Base-by-base conservation (phyloP, 257 asterid genomes). In the Jacaranda copaia region DNA sequence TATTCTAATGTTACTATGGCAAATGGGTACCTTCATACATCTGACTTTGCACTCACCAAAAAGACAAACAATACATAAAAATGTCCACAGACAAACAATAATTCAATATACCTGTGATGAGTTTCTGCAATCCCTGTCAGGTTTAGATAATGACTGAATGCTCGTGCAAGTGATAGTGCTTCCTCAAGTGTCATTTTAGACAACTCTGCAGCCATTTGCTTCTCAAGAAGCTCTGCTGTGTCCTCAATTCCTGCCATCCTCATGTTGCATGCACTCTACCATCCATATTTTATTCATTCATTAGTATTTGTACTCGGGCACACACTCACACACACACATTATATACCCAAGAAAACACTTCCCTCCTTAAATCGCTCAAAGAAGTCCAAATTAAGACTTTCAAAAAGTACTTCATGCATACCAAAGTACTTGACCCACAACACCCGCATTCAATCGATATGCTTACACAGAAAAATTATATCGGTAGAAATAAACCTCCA, bases 121-220 rank as follows among this genome's bases (percentile, higher is more conserved):
- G 97, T 95, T 86, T 95, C 99, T 51, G 98, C 97, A 73, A 93
- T 90, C 68, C 96, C 97, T 84, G 93, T 89, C 80, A 95, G 85
- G 77, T 90, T 95, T 32, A 95, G 91, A 83, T 93, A 89, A 84
- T 95, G 99, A 78, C 96, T 95, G 82, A 95, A 95, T 32, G 97
- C 93, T 4, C 99, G 88, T 51, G 97, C 98, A 59, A 95, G 95
- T 12, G 91, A 70, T 20, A 93, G 73, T 11, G 99, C 98, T 82
- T 95, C 98, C 85, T 95, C 99, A 36, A 95, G 90, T 32, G 96
- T 85, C 99, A 93, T 87, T 70, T 88, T 80, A 3, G 97, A 93
- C 80, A 95, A 71, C 87, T 89, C 97, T 14, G 91, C 74, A 16
- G 96, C 91, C 72, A 95, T 73, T 84, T 95, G 94, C 86, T 90